A percentile compares a stretch with the other conserved stretches of the same genome.
Evolutionary conservation across 768 basidiomycete genomes (phyloP).

Genomic region (Lyophyllum decastes): DNA sequence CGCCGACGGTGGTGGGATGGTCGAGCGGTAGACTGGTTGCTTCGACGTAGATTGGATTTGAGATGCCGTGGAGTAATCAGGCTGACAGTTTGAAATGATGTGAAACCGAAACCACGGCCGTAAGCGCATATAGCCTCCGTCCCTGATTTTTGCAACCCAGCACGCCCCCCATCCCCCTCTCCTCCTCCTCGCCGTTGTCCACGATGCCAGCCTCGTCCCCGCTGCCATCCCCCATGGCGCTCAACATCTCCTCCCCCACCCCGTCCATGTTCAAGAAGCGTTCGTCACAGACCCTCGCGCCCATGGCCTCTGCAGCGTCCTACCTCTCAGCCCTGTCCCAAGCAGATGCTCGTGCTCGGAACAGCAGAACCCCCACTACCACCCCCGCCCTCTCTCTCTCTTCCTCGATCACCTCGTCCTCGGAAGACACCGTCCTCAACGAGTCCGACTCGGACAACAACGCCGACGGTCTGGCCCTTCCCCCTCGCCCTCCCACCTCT

Average conservation of each 20-base stretch:
- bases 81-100: not conserved
- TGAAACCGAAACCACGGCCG: not conserved
- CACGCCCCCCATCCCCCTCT: too few relatives aligned
- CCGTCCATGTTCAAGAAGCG: slow-evolving; percentile 66
- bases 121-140: not conserved
- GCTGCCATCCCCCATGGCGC: slow-evolving; percentile 63
- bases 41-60: not conserved
- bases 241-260: slow-evolving; percentile 50
- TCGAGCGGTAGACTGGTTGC: slow-evolving; percentile 28
- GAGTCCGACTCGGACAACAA: slow-evolving; percentile 49
- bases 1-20: slow-evolving; percentile 46
- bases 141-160: not conserved
- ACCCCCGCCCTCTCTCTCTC: slow-evolving; percentile 77
- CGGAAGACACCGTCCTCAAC: slow-evolving; percentile 65
- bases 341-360: slow-evolving; percentile 67
- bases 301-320: slow-evolving; percentile 41
- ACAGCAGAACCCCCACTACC: slow-evolving; percentile 49
- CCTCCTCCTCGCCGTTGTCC: slow-evolving; percentile 1
- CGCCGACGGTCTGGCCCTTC: slow-evolving; percentile 59
- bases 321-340: slow-evolving; percentile 46
- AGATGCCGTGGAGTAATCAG: not conserved
- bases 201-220: slow-evolving; percentile 23
- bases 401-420: slow-evolving; percentile 68
- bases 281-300: slow-evolving; percentile 29
- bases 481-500: slow-evolving; percentile 72